Evolutionary conservation across 208 protist genomes (phyloP), one percentile per base, ranked within the genome.

Genomic region (Leishmania guyanensis): DNA sequence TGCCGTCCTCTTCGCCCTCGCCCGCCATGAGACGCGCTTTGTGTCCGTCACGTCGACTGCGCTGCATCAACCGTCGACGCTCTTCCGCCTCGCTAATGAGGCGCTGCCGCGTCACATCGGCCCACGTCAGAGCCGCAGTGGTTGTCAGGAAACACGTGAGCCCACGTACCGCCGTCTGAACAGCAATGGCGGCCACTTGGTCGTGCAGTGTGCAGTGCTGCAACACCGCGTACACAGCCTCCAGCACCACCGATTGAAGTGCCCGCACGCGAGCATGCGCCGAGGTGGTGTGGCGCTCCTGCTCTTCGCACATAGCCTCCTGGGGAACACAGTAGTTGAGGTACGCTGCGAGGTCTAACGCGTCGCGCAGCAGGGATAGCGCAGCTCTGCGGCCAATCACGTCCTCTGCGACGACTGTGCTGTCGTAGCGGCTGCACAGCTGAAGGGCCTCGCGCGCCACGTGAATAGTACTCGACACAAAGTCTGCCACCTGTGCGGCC

Each of bases 131-230:
- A 2, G 93, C 90, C 33, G 82, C 86, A 43, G 80, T 77, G 20
- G 86, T 94, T 3, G 93, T 96, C 20, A 95, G 80, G 74, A 98
- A 93, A 26, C 85, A 89, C 14, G 89, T 94, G 12, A 98, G 82
- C 36, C 89, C 92, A 33, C 88, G 81, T 46, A 94, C 86, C 26
- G 91, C 72, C 26, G 83, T 87, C 66, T 89, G 89, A 51, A 96
- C 83, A 4, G 88, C 90, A 16, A 87, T 39, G 14, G 87, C 80
- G 4, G 89, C 86, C 6, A 85, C 84, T 48, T 43, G 76, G 79
- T 87, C 81, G 54, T 85, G 86, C 73, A 76, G 69, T 8, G 88
- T 86, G 81, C 90, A 95, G 84, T 92, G 84, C 50, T 86, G 84
- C 65, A 96, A 66, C 29, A 96, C 79, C 60, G 88, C 73, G 48